These are phyloP conservation scores for Pseudogymnoascus sp. DNA, from an alignment of 2,329 filamentous ascomycete species.

Conservation along the genomic window DNA sequence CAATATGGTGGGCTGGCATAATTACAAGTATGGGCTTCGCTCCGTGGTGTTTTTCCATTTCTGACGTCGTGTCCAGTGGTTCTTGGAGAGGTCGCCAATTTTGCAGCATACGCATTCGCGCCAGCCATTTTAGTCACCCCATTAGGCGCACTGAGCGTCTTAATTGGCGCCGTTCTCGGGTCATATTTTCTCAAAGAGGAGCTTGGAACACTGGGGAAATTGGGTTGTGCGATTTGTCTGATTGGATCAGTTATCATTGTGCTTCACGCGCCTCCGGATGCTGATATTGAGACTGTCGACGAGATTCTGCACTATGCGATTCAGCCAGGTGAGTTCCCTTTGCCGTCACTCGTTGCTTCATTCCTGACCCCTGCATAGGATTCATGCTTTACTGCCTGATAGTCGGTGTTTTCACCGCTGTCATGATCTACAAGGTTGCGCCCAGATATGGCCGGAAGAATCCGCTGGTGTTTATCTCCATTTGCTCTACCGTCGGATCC, in stretches of 20 bases:
- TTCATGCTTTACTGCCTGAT: slow-evolving; percentile 80
- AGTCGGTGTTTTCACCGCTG: slow-evolving; percentile 72
- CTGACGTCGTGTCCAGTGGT: slow-evolving; percentile 54
- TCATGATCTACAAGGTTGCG: slow-evolving; percentile 96
- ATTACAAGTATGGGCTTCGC: slow-evolving; percentile 59
- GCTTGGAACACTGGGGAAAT: slow-evolving; percentile 80
- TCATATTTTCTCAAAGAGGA: slow-evolving; percentile 91
- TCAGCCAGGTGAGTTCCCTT: slow-evolving; percentile 63
- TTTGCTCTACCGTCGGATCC: slow-evolving; percentile 93
- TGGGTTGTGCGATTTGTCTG: slow-evolving; percentile 92
- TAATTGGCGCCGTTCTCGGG: slow-evolving; percentile 89
- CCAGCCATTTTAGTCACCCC: slow-evolving; percentile 98
- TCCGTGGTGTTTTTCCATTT: background rate
- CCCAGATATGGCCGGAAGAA: slow-evolving; percentile 90
- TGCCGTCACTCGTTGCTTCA: background rate
- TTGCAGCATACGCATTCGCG: slow-evolving; percentile 95
- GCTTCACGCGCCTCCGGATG: slow-evolving; percentile 88
- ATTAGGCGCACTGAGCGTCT: slow-evolving; percentile 82
- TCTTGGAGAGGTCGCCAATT: slow-evolving; percentile 90
- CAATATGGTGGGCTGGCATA: slow-evolving; percentile 97
- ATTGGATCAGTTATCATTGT: slow-evolving; percentile 97
- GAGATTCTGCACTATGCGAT: slow-evolving; percentile 86
- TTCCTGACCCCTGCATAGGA: slow-evolving; percentile 42
- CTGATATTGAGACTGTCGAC: slow-evolving; percentile 84
- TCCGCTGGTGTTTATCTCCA: slow-evolving; percentile 91